Conservation (phyloP, 805 yeast species). For the Kodamaea restingae region DNA sequence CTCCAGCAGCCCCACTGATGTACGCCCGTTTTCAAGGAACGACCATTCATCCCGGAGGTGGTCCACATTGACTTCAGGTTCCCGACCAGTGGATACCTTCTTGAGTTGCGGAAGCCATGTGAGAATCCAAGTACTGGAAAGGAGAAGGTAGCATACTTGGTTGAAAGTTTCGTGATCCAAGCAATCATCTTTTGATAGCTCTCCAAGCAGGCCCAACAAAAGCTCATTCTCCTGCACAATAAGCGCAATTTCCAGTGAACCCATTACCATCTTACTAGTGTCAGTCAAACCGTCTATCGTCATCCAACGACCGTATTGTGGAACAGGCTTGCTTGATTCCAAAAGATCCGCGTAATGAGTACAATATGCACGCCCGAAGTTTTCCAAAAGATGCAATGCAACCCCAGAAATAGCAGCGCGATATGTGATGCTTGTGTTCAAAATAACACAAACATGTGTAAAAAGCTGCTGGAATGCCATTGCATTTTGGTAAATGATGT, state of each 20-base stretch:
- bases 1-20: conserved; percentile 13
- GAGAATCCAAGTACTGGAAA: conserved; percentile 53
- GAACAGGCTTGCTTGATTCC: conserved; percentile 17
- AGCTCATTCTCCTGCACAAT: conserved; percentile 17
- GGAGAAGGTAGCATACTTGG: conserved; percentile 48
- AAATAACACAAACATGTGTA: conserved; percentile 43
- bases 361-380: conserved; percentile 31
- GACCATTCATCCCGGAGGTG: conserved; percentile 38
- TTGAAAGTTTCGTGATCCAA: conserved; percentile 51
- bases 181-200: conserved; percentile 45
- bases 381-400: conserved; percentile 35
- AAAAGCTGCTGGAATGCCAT: conserved; percentile 46
- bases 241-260: conserved; percentile 24
- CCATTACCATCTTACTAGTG: conserved; percentile 10
- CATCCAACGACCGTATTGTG: conserved; percentile 33
- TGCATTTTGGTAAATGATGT: conserved; percentile 39
- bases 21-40: conserved; percentile 38
- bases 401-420: conserved; percentile 52
- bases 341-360: conserved; percentile 36
- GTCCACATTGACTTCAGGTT: conserved; percentile 22
- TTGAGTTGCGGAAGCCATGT: conserved; percentile 57
- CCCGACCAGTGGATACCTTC: conserved; percentile 31
- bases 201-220: conserved; percentile 12
- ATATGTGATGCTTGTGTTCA: conserved; percentile 59
- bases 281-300: conserved; percentile 27